These are phyloP conservation scores for Beauveria rudraprayagi DNA, from an alignment of 2,329 filamentous ascomycete species.

Conservation along the genomic window DNA sequence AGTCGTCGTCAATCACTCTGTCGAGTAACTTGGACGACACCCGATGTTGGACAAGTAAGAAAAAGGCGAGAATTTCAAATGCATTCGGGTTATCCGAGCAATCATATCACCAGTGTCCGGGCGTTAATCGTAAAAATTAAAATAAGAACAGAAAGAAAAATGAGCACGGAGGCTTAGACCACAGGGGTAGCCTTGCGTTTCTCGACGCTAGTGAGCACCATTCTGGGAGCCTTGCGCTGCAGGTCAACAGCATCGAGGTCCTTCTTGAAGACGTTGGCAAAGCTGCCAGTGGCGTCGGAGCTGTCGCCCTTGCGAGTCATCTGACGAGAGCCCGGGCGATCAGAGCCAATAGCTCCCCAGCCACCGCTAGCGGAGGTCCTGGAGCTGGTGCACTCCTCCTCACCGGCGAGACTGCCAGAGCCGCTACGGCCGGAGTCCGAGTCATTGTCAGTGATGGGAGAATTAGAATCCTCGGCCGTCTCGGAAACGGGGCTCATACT, in stretches of 20 bases:
- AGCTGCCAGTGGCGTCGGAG: slow-evolving; percentile 49
- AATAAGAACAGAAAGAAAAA: slow-evolving; percentile 11
- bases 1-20: background rate
- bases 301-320: slow-evolving; percentile 56
- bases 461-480: slow-evolving; percentile 57
- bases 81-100: slow-evolving; percentile 27
- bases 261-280: slow-evolving; percentile 59
- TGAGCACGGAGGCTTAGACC: slow-evolving; percentile 15
- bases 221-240: slow-evolving; percentile 75
- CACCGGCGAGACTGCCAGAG: slow-evolving; percentile 74
- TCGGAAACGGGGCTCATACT: slow-evolving; percentile 89
- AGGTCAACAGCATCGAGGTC: slow-evolving; percentile 45
- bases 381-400: slow-evolving; percentile 61
- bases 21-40: background rate
- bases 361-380: slow-evolving; percentile 66
- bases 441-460: slow-evolving; percentile 64
- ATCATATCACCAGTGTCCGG: slow-evolving; percentile 30
- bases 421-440: slow-evolving; percentile 64
- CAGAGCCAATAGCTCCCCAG: slow-evolving; percentile 77
- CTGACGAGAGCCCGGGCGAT: slow-evolving; percentile 66
- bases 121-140: slow-evolving; percentile 28
- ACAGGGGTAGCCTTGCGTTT: slow-evolving; percentile 60
- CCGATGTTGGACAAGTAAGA: slow-evolving; percentile 12
- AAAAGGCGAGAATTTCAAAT: slow-evolving; percentile 19
- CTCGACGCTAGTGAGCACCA: slow-evolving; percentile 81